Conservation (phyloP, 805 yeast species). For the Ogataea sp. region DNA sequence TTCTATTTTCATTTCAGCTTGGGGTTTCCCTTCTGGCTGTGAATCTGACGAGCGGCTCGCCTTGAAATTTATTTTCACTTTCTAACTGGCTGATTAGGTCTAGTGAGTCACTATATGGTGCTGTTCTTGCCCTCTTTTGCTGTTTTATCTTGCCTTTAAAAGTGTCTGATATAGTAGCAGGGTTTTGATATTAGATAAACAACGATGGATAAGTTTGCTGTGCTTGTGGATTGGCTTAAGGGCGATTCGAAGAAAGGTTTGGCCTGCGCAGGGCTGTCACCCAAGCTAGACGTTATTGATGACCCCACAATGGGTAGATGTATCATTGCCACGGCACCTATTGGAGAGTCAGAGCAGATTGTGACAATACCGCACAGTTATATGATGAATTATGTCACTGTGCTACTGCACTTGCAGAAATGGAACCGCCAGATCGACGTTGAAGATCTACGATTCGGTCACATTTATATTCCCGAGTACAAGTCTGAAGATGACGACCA, state of each 20-base stretch:
- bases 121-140: too few species aligned
- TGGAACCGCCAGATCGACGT: slow-evolving; percentile 22
- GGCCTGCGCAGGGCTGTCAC: slow-evolving; percentile 24
- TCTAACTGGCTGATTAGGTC: too few species aligned
- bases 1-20: too few species aligned
- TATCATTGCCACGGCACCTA: slow-evolving; percentile 32
- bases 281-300: slow-evolving; percentile 33
- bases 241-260: slow-evolving; percentile 1
- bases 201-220: slow-evolving; percentile 9
- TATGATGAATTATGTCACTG: slow-evolving; percentile 51
- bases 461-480: slow-evolving; percentile 1
- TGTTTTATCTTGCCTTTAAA: too few species aligned
- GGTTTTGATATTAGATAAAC: too few species aligned
- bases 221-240: slow-evolving; percentile 26
- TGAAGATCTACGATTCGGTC: slow-evolving; percentile 9
- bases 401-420: slow-evolving; percentile 33
- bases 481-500: neutral
- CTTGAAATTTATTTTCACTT: too few species aligned
- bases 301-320: slow-evolving; percentile 54
- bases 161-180: too few species aligned
- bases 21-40: too few species aligned
- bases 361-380: slow-evolving; percentile 50
- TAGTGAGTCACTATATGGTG: too few species aligned
- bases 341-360: slow-evolving; percentile 36
- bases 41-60: too few species aligned